These are phyloP conservation scores for Rhynchospora tenuis DNA, from an alignment of 176 grass and related monocot species.

Conservation along the genomic window DNA sequence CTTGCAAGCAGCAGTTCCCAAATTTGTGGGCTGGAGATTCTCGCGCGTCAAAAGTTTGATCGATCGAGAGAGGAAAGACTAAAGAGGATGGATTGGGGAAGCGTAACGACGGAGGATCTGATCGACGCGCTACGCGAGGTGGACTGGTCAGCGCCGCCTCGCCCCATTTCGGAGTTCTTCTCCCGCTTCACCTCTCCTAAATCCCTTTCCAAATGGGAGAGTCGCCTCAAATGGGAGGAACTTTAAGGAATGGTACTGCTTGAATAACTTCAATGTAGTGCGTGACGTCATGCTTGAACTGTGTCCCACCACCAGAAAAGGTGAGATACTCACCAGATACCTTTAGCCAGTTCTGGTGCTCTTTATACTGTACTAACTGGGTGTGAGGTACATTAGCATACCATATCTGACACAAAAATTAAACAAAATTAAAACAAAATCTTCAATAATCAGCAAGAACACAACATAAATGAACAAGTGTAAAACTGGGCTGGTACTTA, in stretches of 20 bases:
- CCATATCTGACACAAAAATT: conserved; percentile 57
- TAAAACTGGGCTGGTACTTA: neutral
- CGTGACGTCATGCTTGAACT: conserved; percentile 71
- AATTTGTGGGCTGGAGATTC: too few relatives aligned
- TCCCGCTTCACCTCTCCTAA: too few relatives aligned
- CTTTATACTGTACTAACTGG: conserved; percentile 68
- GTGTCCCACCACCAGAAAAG: conserved; percentile 79
- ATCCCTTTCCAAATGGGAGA: too few relatives aligned
- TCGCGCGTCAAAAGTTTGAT: too few relatives aligned
- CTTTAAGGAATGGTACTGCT: conserved; percentile 31
- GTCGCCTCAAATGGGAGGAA: too few relatives aligned
- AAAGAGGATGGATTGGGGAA: too few relatives aligned
- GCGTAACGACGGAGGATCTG: too few relatives aligned
- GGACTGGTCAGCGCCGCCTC: too few relatives aligned
- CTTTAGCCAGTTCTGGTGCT: conserved; percentile 85
- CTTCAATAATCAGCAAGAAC: neutral
- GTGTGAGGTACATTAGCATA: conserved; percentile 77
- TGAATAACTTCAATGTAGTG: conserved; percentile 87
- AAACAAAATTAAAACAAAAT: conserved; percentile 13
- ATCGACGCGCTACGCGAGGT: too few relatives aligned
- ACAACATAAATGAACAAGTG: conserved; percentile 3
- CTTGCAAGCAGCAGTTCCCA: too few relatives aligned
- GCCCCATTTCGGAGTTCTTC: too few relatives aligned
- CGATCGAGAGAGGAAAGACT: too few relatives aligned
- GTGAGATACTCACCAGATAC: conserved; percentile 63